phyloP scores from a whole-genome alignment of 73 alveolate genomes.

The Paramecium caudatum region DNA sequence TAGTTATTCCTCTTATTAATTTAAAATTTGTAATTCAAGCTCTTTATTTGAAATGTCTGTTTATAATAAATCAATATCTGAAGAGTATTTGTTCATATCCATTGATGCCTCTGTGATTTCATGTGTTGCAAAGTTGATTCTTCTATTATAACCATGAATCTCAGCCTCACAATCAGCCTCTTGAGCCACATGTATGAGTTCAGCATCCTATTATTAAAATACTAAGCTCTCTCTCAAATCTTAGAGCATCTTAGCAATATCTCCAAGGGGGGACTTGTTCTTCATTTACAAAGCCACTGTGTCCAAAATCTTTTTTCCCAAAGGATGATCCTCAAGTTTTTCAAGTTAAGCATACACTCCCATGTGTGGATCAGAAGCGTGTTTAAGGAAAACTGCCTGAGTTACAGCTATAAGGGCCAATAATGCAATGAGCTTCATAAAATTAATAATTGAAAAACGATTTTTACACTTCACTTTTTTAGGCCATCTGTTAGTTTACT shows the following conservation, averaged over 20 bases:
- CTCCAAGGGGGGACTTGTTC: slow-evolving; percentile 26
- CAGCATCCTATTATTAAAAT: slow-evolving; percentile 55
- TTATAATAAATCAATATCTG: neutral
- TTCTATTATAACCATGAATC: slow-evolving; percentile 56
- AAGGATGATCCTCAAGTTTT: slow-evolving; percentile 25
- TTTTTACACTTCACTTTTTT: slow-evolving; percentile 21
- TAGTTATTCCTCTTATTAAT: slow-evolving; percentile 38
- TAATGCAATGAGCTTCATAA: neutral
- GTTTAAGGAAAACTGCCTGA: slow-evolving; percentile 53
- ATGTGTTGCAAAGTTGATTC: slow-evolving; percentile 42
- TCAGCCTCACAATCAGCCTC: slow-evolving; percentile 56
- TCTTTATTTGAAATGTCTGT: neutral
- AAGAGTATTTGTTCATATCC: slow-evolving; percentile 5
- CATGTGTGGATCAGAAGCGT: slow-evolving; percentile 44
- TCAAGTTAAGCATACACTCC: slow-evolving; percentile 40
- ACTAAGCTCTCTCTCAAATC: slow-evolving; percentile 57
- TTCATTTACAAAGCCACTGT: slow-evolving; percentile 39
- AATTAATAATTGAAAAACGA: neutral
- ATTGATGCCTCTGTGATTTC: slow-evolving; percentile 52
- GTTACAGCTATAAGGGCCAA: slow-evolving; percentile 18
- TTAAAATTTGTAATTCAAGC: neutral
- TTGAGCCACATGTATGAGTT: slow-evolving; percentile 1
- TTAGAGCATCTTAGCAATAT: slow-evolving; percentile 61
- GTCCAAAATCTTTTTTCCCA: slow-evolving; percentile 47
- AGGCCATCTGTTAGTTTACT: slow-evolving; percentile 51